phyloP scores from a whole-genome alignment of 768 basidiomycete species.

The Collybiopsis luxurians region DNA sequence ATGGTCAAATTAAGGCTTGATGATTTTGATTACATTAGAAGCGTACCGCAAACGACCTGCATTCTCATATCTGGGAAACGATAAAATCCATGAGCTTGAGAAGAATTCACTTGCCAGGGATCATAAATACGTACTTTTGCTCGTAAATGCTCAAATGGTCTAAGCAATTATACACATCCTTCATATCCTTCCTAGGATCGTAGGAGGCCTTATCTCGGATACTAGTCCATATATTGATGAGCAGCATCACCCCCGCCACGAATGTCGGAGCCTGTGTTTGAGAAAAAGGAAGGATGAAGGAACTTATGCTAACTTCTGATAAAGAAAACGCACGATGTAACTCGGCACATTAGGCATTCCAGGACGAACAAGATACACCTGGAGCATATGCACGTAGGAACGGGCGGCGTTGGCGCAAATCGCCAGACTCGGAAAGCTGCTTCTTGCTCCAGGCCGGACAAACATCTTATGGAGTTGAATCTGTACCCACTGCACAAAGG shows the following conservation, averaged over 20 bases:
- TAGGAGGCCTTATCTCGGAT: background rate
- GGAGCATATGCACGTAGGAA: constrained; percentile 13
- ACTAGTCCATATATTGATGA: constrained; percentile 6
- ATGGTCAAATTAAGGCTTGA: background rate
- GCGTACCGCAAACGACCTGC: constrained; percentile 4
- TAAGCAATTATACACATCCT: background rate
- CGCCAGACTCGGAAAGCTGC: constrained; percentile 1
- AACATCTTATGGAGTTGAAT: constrained; percentile 7
- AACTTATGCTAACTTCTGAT: background rate
- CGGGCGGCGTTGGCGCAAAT: constrained; percentile 10
- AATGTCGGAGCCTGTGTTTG: constrained; percentile 2
- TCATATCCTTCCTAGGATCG: constrained; percentile 6
- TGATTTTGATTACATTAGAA: background rate
- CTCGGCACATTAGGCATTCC: background rate
- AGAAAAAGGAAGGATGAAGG: background rate
- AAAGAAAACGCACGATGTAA: background rate
- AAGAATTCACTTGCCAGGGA: background rate
- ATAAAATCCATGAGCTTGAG: too few relatives aligned
- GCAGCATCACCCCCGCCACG: background rate
- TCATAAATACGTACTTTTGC: background rate
- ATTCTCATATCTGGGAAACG: background rate
- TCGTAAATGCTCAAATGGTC: background rate
- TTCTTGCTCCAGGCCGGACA: background rate
- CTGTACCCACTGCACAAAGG: constrained; percentile 1
- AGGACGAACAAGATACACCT: background rate